Conservation (phyloP, 495 filamentous ascomycete species). For the Parathielavia hyrcaniae region DNA sequence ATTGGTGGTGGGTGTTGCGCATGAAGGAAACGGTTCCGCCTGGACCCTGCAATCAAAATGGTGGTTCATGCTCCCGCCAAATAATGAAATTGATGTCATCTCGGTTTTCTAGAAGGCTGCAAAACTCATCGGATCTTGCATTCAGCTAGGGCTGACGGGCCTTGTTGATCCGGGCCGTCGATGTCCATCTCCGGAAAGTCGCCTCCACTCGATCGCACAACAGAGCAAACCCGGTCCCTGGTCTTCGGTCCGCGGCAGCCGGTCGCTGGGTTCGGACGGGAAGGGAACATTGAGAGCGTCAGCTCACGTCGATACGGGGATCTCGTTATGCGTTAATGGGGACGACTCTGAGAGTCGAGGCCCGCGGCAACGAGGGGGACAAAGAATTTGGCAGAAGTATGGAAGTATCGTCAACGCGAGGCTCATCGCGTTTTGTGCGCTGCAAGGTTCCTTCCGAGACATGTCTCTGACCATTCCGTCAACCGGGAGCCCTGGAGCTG, state of each 20-base stretch:
- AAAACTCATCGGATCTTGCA: conserved; percentile 37
- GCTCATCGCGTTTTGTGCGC: neutral
- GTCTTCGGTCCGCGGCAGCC: neutral
- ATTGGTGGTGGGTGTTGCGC: conserved; percentile 32
- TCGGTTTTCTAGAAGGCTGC: conserved; percentile 43
- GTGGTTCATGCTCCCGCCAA: conserved; percentile 40
- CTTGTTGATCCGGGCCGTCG: conserved; percentile 8
- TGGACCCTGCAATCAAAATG: conserved; percentile 48
- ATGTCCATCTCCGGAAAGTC: too few relatives aligned
- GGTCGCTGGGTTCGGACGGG: too few relatives aligned
- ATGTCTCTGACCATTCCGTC: conserved; percentile 4
- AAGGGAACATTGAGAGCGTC: too few relatives aligned
- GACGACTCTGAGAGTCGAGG: too few relatives aligned
- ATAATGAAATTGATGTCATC: conserved; percentile 36
- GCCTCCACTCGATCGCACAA: too few relatives aligned
- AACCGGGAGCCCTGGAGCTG: neutral
- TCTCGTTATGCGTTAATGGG: too few relatives aligned
- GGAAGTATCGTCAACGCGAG: neutral
- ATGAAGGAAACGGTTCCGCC: conserved; percentile 47
- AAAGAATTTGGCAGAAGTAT: neutral
- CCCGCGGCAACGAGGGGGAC: too few relatives aligned
- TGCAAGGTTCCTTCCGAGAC: conserved; percentile 4
- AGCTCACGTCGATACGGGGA: too few relatives aligned
- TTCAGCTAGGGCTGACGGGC: conserved; percentile 3
- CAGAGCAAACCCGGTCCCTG: neutral